phyloP scores from a whole-genome alignment of 2,329 filamentous ascomycete species.

The Fusarium torreyae region DNA sequence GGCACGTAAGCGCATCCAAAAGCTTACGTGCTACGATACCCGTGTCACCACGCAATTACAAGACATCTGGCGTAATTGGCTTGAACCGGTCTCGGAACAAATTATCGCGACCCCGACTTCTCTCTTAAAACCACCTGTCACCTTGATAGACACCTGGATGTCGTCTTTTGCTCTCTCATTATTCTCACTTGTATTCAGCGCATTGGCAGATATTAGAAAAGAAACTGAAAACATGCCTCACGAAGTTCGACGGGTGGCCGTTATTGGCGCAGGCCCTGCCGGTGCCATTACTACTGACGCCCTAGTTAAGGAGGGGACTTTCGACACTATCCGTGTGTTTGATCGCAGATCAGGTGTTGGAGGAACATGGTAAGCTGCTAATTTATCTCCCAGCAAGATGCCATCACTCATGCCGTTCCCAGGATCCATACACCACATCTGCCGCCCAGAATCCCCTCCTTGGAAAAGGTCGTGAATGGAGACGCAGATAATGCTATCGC shows the following conservation, averaged over 20 bases:
- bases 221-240: constrained; percentile 1
- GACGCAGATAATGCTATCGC: constrained; percentile 26
- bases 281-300: constrained; percentile 40
- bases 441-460: constrained; percentile 16
- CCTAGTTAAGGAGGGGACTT: constrained; percentile 27
- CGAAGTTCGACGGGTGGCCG: constrained; percentile 14
- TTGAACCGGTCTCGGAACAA: not conserved
- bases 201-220: no score
- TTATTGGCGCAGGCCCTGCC: constrained; percentile 37
- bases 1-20: no score
- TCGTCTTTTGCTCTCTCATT: not conserved
- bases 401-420: not conserved
- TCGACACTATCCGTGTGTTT: constrained; percentile 35
- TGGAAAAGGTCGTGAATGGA: constrained; percentile 19
- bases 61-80: not conserved
- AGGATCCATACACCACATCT: constrained; percentile 32
- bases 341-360: constrained; percentile 26
- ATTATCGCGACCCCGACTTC: not conserved
- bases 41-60: constrained; percentile 4
- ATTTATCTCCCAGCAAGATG: not conserved
- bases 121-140: not conserved
- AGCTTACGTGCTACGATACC: not conserved
- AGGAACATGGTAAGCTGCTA: constrained; percentile 24
- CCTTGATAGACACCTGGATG: not conserved
- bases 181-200: not conserved